These are phyloP conservation scores for Naganishia randhawae DNA, from an alignment of 768 basidiomycete genomes.

Conservation along the genomic window DNA sequence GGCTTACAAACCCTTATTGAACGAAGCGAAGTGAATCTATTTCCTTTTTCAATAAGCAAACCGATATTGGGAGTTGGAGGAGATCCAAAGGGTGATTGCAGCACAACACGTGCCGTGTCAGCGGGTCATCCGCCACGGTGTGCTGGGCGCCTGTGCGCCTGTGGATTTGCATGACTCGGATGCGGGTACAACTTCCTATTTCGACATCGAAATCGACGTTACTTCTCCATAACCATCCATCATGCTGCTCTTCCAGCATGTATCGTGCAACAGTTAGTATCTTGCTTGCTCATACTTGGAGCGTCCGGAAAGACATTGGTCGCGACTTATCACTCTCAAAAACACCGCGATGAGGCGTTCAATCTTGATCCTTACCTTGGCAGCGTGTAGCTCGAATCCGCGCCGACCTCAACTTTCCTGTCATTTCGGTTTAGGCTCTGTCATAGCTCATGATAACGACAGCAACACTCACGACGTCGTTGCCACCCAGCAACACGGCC, in stretches of 20 bases:
- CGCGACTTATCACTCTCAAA: not conserved
- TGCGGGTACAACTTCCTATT: constrained; percentile 3
- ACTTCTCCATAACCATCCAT: not conserved
- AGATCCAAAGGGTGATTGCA: too few species aligned
- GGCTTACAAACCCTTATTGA: too few species aligned
- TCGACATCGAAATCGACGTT: not conserved
- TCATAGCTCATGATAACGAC: not conserved
- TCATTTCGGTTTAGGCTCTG: not conserved
- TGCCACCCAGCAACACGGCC: not conserved
- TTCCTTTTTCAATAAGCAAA: too few species aligned
- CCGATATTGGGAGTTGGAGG: too few species aligned
- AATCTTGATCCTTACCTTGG: not conserved
- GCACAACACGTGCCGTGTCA: too few species aligned
- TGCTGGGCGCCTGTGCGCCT: too few species aligned
- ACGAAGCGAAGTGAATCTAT: too few species aligned
- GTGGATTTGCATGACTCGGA: not conserved
- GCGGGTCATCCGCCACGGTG: too few species aligned
- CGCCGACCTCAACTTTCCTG: not conserved
- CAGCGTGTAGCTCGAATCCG: not conserved
- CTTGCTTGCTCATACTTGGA: not conserved
- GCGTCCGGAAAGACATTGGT: not conserved
- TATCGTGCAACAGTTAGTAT: not conserved
- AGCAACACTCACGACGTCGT: not conserved
- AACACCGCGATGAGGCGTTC: not conserved
- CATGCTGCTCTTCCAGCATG: not conserved